Base-by-base conservation (phyloP, 805 yeast species). In the Blastobotrys robertii region DNA sequence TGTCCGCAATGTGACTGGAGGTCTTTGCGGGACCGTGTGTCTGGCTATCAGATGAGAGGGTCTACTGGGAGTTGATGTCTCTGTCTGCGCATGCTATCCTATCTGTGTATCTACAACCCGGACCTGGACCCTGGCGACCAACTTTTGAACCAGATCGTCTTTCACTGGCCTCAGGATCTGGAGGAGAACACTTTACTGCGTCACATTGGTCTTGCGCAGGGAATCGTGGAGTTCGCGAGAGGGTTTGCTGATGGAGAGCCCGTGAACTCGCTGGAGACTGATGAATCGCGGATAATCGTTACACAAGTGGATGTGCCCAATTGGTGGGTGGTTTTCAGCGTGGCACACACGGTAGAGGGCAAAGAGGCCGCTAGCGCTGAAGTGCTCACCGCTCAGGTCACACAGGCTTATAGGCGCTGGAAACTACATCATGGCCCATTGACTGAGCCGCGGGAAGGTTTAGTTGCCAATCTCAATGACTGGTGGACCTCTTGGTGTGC, bases 151-250 rank as follows among this genome's bases (percentile, higher is more conserved):
- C 63, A 67, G 45, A 48, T 70, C 15, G 47, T 70, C 35, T 58
- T 56, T 43, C 65, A 53, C 49, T 65, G 58, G 49, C 39, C 41
- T 14, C 30, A 44, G 3, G 46, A 44, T 9, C 30, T 15, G 15
- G 42, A 34, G n/a, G 34, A 33, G 15, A 62, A 68, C 47, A 63
- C 57, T 5, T 62, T 66, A 47, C 50, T 69, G 30, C 50, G 67
- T 22, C 60, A 59, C 15, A 58, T 71, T 13, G 74, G 76, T 1
- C 51, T 71, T 28, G 58, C 70, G 3, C 69, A 69, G 41, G 76
- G 73, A 2, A 50, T 66, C 15, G 48, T 50, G 13, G 56, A 49
- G 39, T 48, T 57, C 28, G 41, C 48, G n/a, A 42, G 45, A n/a
- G 55, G 45, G 29, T 52, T 57, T 19, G 38, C 54, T 8, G 44